Base-by-base conservation (phyloP, 2,329 filamentous ascomycete species). In the Penicillium concentricum region DNA sequence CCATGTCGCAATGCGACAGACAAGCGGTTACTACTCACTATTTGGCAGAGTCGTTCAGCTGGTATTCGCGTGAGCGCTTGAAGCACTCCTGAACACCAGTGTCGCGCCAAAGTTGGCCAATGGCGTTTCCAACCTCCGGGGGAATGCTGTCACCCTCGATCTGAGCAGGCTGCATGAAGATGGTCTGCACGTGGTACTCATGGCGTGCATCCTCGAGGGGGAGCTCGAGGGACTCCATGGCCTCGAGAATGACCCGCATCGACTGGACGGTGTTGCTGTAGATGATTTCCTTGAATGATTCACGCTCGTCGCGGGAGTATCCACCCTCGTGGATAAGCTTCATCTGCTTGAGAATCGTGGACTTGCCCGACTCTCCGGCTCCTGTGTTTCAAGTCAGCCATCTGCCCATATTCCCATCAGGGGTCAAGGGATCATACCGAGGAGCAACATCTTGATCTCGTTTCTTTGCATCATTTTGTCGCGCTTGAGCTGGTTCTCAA, bases 271-370 rank as follows among this genome's bases (percentile, higher is more conserved):
- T 87, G 77, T 88, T 88, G 77, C 84, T 87, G 80, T 85, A 88
- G 76, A 88, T 88, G 73, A 88, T 87, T 74, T 87, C 85, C 74
- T 87, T 86, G 79, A 87, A 87, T 18, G 84, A 87, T 72, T 87
- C 85, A 52, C 85, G 81, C 74, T 88, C 85, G 66, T 97, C 94
- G 76, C 93, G 90, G 61, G 94, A 97, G 82, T 97, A 99, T 68
- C 94, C 93, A 63, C 94, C 94, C 82, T 99, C 94, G 78, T 99
- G 91, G 72, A 99, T 99, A 72, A 99, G 89, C 84, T 97, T 99
- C 91, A 96, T 96, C 82, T 96, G 91, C 80, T 96, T 96, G 68
- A 96, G 82, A 68, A 96, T 95, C 32, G 91, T 96, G 56, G 91
- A 95, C 80, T 96, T 96, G 77, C 91, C 91, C 67, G 91, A 95